These are phyloP conservation scores for Colletotrichum sp. DNA, from an alignment of 2,329 filamentous ascomycete species.

Conservation along the genomic window DNA sequence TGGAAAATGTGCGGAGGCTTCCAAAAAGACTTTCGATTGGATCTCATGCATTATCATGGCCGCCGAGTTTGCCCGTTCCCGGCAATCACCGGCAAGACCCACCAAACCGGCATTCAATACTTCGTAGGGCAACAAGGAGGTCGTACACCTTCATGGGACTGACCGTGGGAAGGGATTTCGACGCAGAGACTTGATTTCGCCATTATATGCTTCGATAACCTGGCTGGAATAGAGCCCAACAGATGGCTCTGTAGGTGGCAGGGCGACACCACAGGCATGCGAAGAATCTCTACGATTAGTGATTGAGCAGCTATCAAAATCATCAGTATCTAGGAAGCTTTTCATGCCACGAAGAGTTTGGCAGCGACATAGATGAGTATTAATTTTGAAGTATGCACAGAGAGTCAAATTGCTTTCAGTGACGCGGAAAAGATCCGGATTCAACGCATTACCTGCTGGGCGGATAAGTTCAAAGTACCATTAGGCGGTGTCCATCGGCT, in stretches of 20 bases:
- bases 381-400: not conserved
- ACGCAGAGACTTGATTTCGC: not conserved
- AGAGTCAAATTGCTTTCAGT: not conserved
- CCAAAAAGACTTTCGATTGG: not conserved
- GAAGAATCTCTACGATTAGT: not conserved
- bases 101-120: not conserved
- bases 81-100: not conserved
- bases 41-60: not conserved
- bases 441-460: not conserved
- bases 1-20: not conserved
- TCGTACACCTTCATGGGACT: not conserved
- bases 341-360: fast-evolving
- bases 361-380: fast-evolving
- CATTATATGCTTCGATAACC: not conserved
- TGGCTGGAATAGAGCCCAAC: fast-evolving
- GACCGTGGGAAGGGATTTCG: not conserved
- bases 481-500: not conserved
- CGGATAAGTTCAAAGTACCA: not conserved
- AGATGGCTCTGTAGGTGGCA: not conserved
- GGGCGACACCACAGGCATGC: not conserved
- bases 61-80: not conserved
- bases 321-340: not conserved
- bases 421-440: not conserved
- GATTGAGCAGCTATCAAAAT: not conserved
- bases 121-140: not conserved